phyloP scores from a whole-genome alignment of 163 green algal species.

The Scenedesmus sp. region DNA sequence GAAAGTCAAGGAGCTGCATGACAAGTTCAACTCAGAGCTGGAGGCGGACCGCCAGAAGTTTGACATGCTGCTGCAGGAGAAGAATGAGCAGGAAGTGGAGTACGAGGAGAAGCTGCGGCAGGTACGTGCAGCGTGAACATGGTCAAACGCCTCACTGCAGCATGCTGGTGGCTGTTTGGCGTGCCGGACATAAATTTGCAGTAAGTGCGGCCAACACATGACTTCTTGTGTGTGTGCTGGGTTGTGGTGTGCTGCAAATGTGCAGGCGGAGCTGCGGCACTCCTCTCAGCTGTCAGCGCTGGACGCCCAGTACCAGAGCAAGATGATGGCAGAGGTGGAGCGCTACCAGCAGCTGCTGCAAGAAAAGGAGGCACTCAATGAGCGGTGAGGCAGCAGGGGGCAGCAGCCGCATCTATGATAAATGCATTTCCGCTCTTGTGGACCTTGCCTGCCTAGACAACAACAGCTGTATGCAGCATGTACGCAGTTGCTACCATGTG shows the following conservation, averaged over 20 bases:
- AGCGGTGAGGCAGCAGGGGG: constrained; percentile 54
- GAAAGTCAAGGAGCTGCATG: constrained; percentile 85
- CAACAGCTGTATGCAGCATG: background rate
- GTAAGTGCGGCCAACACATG: background rate
- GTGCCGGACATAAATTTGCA: background rate
- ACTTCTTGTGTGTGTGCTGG: background rate
- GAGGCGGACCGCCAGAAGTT: constrained; percentile 83
- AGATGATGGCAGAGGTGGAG: constrained; percentile 92
- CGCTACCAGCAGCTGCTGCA: constrained; percentile 82
- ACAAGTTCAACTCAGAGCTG: constrained; percentile 83
- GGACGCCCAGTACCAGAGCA: constrained; percentile 89
- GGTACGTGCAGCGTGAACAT: background rate
- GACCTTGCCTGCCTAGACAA: background rate
- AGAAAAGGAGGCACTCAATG: constrained; percentile 87
- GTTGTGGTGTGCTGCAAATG: background rate
- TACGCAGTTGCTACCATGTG: background rate
- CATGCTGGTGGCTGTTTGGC: background rate
- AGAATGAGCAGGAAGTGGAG: constrained; percentile 79
- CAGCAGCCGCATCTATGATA: background rate
- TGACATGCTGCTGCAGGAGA: constrained; percentile 81
- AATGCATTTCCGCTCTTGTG: background rate
- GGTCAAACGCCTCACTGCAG: background rate
- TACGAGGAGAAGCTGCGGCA: constrained; percentile 75
- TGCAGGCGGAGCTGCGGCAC: constrained; percentile 69
- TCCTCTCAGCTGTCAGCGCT: constrained; percentile 72